Evolutionary conservation across 768 basidiomycete species (phyloP).

Genomic region (Phylloporus sp.): DNA sequence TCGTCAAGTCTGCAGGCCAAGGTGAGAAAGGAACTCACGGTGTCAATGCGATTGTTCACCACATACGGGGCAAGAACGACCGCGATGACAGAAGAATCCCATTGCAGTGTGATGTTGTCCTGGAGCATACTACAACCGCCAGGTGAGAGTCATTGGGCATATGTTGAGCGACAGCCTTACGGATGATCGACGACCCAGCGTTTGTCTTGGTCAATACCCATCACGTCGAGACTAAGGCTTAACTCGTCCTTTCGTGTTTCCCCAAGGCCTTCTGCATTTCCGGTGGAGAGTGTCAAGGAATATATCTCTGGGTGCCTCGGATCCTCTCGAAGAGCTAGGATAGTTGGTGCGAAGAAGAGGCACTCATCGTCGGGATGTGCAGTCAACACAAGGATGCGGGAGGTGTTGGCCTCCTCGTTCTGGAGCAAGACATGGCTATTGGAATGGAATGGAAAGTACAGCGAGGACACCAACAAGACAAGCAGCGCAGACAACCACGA

Average conservation of each 20-base stretch:
- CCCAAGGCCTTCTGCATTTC: slow-evolving; percentile 79
- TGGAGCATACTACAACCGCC: slow-evolving; percentile 51
- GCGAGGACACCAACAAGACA: slow-evolving; percentile 16
- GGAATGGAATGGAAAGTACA: slow-evolving; percentile 25
- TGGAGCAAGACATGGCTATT: slow-evolving; percentile 21
- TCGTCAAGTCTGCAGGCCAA: neutral
- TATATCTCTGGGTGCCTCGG: slow-evolving; percentile 36
- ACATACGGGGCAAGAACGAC: slow-evolving; percentile 58
- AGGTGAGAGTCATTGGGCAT: slow-evolving; percentile 5
- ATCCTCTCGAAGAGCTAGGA: slow-evolving; percentile 47
- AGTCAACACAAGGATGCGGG: slow-evolving; percentile 63
- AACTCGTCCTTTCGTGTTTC: slow-evolving; percentile 56
- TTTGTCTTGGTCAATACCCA: slow-evolving; percentile 56
- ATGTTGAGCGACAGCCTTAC: slow-evolving; percentile 42
- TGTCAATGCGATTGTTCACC: slow-evolving; percentile 53
- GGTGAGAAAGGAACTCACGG: slow-evolving; percentile 40
- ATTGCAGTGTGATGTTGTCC: slow-evolving; percentile 66
- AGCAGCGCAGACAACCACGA: slow-evolving; percentile 15
- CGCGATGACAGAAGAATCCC: slow-evolving; percentile 62
- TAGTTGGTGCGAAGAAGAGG: slow-evolving; percentile 89
- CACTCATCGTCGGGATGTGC: slow-evolving; percentile 96
- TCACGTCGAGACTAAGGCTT: slow-evolving; percentile 54
- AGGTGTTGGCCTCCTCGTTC: neutral
- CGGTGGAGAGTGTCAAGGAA: slow-evolving; percentile 73
- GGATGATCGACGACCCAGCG: slow-evolving; percentile 66